Base-by-base conservation (phyloP, 305 asterid species). In the Fraxinus paxiana region DNA sequence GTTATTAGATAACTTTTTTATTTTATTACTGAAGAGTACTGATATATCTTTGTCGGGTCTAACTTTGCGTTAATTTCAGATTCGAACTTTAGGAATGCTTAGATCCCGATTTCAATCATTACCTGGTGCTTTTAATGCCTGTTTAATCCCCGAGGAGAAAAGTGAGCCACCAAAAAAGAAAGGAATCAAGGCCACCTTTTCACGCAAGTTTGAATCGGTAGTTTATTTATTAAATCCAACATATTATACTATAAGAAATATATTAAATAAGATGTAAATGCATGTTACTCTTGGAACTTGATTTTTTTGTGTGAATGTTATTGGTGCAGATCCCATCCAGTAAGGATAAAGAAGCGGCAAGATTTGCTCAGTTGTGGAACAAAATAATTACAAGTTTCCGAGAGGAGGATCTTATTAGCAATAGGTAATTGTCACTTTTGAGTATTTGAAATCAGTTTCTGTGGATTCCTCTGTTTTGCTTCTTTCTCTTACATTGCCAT, bases 331-430 rank as follows among this genome's bases (percentile, higher is more conserved):
- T 92, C 69, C 94, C 93, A 76, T 92, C 98, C 84, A 90, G 89
- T 73, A 90, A 91, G 84, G 98, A 92, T 84, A 94, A 92, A 85
- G 95, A 87, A 86, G 96, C 98, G 83, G 99, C 99, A 31, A 91
- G 97, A 86, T 96, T 96, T 92, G 98, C 99, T 87, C 99, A 96
- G 87, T 84, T 94, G 87, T 96, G 99, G 99, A 96, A 96, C 90
- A 92, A 92, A 90, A 96, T 96, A 43, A 90, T 96, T 82, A 87
- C 98, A 72, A 96, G 99, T 87, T 96, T 96, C 88, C 90, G 99
- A 83, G 99, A 96, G 90, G 99, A 96, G 88, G 99, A 96, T 90
- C 96, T 96, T 71, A 94, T 96, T 81, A 94, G 98, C 84, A 82
- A 93, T 75, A 92, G 97, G 99, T 93, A 86, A 82, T 79, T 80